Percentiles rank a stretch among this genome's conserved stretches.
phyloP scores from a whole-genome alignment of 2,329 filamentous ascomycete genomes.

The Aspergillus awamori region DNA sequence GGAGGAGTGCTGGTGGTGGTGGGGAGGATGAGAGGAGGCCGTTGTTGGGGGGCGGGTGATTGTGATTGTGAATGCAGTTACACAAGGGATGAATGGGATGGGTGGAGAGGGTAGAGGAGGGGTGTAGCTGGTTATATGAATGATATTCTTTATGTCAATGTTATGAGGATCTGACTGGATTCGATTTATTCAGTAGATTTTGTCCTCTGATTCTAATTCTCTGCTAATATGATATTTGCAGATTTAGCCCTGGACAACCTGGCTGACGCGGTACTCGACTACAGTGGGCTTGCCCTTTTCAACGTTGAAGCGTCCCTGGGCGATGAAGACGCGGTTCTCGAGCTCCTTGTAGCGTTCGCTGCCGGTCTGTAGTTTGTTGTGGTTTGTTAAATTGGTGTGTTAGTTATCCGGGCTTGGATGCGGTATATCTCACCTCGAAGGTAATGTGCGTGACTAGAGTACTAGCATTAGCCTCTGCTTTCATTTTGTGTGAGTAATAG shows the following conservation, averaged over 20 bases:
- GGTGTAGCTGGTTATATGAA: background rate
- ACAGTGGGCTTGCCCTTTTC: slow-evolving; percentile 40
- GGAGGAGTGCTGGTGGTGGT: background rate
- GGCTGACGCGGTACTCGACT: slow-evolving; percentile 49
- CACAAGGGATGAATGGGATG: background rate
- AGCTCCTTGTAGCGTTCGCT: slow-evolving; percentile 46
- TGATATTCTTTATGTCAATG: background rate
- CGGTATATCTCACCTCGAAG: slow-evolving; percentile 36
- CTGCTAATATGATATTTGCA: background rate
- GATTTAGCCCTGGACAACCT: slow-evolving; percentile 33
- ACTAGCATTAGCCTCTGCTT: slow-evolving; percentile 7
- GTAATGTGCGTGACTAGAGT: slow-evolving; percentile 39
- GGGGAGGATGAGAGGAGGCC: slow-evolving; percentile 30
- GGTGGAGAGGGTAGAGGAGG: background rate
- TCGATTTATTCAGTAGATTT: background rate
- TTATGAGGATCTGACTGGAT: background rate
- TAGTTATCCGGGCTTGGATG: background rate
- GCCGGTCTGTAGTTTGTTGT: slow-evolving; percentile 41
- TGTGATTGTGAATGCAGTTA: background rate
- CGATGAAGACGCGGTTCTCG: slow-evolving; percentile 46
- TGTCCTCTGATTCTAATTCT: background rate
- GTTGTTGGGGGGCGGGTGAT: slow-evolving; percentile 23
- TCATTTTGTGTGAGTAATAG: background rate
- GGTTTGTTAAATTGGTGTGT: background rate
- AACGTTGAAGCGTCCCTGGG: slow-evolving; percentile 43